Evolutionary conservation across 2,329 filamentous ascomycete genomes (phyloP), one percentile per base, ranked within the genome.

Genomic region (Fusarium sp.): DNA sequence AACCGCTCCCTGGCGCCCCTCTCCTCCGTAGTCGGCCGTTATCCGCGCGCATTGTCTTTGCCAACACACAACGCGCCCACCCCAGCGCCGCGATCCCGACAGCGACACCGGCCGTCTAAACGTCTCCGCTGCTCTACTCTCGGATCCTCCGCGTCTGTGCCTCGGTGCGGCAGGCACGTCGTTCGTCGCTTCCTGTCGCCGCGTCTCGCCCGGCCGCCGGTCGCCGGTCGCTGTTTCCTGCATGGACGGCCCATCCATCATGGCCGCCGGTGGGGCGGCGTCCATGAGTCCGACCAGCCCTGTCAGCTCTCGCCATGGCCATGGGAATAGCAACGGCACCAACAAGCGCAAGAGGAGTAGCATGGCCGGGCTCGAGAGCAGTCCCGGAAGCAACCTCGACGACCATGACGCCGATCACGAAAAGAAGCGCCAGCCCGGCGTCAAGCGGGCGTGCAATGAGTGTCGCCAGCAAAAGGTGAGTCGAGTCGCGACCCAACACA

Each of bases 381-480:
- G 89, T 70, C 89, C 89, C 4, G 88, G 85, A 28, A 91, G 88
- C 74, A 71, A 65, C 46, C 65, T 79, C 41, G 82, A 85, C 52
- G 85, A 85, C 61, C 86, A 86, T 60, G 84, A 89, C 62, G 89
- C 90, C 62, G 88, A 89, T 55, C 80, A 84, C 48, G 88, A 90
- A 74, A 88, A 88, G 80, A 89, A 89, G 79, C 86, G 89, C 65
- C 88, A 91, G 71, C 90, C 90, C 28, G 90, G 90, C 58, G 90
- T 92, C 51, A 94, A 95, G 83, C 87, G 93, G 75, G 93, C 93
- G 7, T 95, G 93, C 81, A 95, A 95, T 77, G 92, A 95, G 80
- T 95, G 92, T 78, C 88, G 92, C 66, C 93, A 95, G 82, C 93
- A 95, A 81, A 95, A 95, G 86, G 92, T 94, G 82, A 87, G 84